phyloP scores from a whole-genome alignment of 2,329 filamentous ascomycete species.

The Endothia cerciana region DNA sequence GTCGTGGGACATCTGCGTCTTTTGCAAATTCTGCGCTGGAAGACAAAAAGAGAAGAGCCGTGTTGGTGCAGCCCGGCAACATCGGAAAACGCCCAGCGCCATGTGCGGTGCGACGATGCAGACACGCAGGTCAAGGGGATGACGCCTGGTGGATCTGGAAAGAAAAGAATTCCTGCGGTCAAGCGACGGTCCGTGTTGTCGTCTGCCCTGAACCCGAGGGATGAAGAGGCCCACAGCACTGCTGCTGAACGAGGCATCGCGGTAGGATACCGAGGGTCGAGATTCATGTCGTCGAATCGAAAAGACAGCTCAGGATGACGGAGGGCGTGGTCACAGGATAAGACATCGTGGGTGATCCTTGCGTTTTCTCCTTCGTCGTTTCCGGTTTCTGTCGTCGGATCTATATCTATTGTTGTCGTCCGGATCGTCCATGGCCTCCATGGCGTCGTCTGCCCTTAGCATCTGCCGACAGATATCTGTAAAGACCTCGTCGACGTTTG shows the following conservation, averaged over 20 bases:
- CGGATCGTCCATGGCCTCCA: constrained; percentile 12
- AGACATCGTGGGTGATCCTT: constrained; percentile 29
- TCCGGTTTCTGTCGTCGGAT: constrained; percentile 24
- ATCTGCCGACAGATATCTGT: constrained; percentile 83
- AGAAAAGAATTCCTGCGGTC: background rate
- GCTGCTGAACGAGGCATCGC: too few species aligned
- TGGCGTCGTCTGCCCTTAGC: constrained; percentile 68
- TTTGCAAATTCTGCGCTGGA: constrained; percentile 14
- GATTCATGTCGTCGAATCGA: constrained; percentile 8
- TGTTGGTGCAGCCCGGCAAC: constrained; percentile 3
- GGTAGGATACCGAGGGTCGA: too few species aligned
- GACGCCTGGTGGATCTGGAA: background rate
- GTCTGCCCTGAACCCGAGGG: background rate
- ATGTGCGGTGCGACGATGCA: background rate
- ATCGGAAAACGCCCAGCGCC: background rate
- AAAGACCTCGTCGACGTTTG: constrained; percentile 91
- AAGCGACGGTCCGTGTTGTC: background rate
- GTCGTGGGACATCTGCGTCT: constrained; percentile 18
- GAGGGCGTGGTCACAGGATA: constrained; percentile 22
- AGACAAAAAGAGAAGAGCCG: constrained; percentile 1
- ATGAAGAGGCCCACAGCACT: background rate
- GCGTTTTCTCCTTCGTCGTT: constrained; percentile 22
- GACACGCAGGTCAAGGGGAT: background rate
- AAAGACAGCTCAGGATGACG: background rate
- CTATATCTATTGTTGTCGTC: constrained; percentile 21